phyloP scores from a whole-genome alignment of 805 yeast species.

The Wickerhamiella kurtzmanii region DNA sequence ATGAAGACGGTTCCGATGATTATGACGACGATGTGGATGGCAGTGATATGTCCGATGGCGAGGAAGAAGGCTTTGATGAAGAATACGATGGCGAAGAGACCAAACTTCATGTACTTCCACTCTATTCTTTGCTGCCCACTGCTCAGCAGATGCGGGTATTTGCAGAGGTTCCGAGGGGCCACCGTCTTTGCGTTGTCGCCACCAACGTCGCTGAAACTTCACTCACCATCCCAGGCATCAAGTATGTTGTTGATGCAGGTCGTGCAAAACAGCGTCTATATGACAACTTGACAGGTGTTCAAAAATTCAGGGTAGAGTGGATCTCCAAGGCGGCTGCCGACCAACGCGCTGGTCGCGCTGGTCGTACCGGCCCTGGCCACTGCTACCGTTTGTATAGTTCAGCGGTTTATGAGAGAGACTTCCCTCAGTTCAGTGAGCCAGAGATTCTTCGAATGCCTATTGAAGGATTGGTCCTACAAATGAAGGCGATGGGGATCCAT shows the following conservation, averaged over 20 bases:
- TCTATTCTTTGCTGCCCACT: slow-evolving; percentile 88
- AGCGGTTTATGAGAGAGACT: slow-evolving; percentile 81
- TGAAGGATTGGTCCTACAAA: slow-evolving; percentile 85
- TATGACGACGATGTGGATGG: slow-evolving; percentile 22
- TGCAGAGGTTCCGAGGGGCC: slow-evolving; percentile 68
- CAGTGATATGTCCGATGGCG: slow-evolving; percentile 30
- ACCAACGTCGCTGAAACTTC: slow-evolving; percentile 98
- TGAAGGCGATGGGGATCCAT: slow-evolving; percentile 96
- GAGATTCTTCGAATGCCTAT: slow-evolving; percentile 92
- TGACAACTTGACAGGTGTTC: slow-evolving; percentile 77
- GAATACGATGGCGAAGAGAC: slow-evolving; percentile 36
- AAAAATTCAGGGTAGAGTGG: slow-evolving; percentile 85
- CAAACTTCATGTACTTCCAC: slow-evolving; percentile 80
- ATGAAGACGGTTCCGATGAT: slow-evolving; percentile 25
- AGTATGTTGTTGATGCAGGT: slow-evolving; percentile 93
- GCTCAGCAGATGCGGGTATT: slow-evolving; percentile 90
- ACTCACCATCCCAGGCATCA: slow-evolving; percentile 85
- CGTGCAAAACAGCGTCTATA: slow-evolving; percentile 78
- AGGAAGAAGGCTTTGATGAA: slow-evolving; percentile 43
- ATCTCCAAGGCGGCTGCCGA: slow-evolving; percentile 89
- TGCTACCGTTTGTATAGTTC: slow-evolving; percentile 86
- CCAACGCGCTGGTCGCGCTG: slow-evolving; percentile 95
- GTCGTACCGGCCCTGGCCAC: slow-evolving; percentile 98
- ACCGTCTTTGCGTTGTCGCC: slow-evolving; percentile 83
- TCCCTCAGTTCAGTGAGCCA: slow-evolving; percentile 69